These are phyloP conservation scores for Chaetomium strumarium DNA, from an alignment of 2,329 filamentous ascomycete species.

Conservation along the genomic window DNA sequence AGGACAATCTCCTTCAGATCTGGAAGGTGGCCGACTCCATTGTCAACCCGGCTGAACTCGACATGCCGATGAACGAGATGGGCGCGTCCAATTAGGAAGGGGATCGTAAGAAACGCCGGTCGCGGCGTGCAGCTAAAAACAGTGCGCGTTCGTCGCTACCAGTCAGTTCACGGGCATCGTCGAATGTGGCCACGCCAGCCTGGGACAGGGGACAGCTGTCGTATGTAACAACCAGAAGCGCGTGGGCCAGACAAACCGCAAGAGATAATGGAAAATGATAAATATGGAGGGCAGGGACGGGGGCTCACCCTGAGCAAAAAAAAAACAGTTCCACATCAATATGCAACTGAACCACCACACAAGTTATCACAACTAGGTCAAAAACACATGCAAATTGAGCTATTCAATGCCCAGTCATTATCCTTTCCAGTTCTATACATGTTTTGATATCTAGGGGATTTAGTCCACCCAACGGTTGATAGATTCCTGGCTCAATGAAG, in stretches of 20 bases:
- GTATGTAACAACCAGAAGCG: slow-evolving; percentile 11
- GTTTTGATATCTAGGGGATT: too few species aligned
- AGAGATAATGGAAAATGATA: neutral
- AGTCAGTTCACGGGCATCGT: neutral
- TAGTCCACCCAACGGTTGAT: too few species aligned
- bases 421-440: too few species aligned
- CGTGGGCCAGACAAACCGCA: slow-evolving; percentile 1
- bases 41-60: slow-evolving; percentile 68
- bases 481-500: too few species aligned
- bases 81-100: slow-evolving; percentile 29
- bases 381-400: too few species aligned
- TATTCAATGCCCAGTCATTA: too few species aligned
- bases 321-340: too few species aligned
- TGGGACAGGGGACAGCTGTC: neutral
- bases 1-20: slow-evolving; percentile 94
- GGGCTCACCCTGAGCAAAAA: too few species aligned
- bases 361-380: too few species aligned
- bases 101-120: slow-evolving; percentile 9
- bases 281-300: too few species aligned
- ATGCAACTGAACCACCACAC: too few species aligned
- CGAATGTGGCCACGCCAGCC: too few species aligned
- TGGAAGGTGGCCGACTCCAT: slow-evolving; percentile 84
- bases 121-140: neutral
- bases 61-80: slow-evolving; percentile 71
- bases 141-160: neutral